Conservation (phyloP, 2,329 filamentous ascomycete species). For the Chaetomiaceae sp. region DNA sequence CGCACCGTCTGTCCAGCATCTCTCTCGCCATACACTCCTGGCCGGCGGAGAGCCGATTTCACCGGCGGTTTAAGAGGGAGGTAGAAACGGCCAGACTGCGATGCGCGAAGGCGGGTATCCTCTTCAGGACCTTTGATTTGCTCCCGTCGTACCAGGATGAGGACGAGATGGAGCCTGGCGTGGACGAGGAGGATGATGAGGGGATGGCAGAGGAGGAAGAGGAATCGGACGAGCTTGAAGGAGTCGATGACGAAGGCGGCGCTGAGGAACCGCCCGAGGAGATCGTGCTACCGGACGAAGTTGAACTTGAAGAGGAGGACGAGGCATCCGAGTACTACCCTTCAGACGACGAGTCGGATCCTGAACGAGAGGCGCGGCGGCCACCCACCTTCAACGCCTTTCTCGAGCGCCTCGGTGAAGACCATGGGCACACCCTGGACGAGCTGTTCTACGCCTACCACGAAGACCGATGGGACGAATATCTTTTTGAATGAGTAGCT, state of each 20-base stretch:
- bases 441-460: conserved; percentile 26
- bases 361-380: conserved; percentile 23
- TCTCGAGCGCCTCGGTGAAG: conserved; percentile 22
- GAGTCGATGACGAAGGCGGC: background rate
- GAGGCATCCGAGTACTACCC: conserved; percentile 27
- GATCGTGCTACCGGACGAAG: conserved; percentile 16
- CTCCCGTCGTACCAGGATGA: conserved; percentile 25
- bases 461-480: conserved; percentile 28
- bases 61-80: conserved; percentile 22
- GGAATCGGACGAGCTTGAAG: conserved; percentile 7
- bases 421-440: conserved; percentile 24
- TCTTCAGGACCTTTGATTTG: conserved; percentile 24
- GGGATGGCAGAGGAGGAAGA: conserved; percentile 15
- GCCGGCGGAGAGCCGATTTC: conserved; percentile 24
- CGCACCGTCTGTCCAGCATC: conserved; percentile 20
- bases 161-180: conserved; percentile 17
- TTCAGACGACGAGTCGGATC: conserved; percentile 24
- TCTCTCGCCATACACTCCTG: conserved; percentile 26
- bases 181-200: conserved; percentile 16
- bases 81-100: conserved; percentile 19
- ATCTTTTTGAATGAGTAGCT: conserved; percentile 21
- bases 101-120: conserved; percentile 21
- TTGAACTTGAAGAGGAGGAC: conserved; percentile 24
- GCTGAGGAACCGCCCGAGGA: conserved; percentile 5
- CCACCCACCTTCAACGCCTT: conserved; percentile 25